A percentile compares a stretch with the other conserved stretches of the same genome.
Conservation (phyloP, 1,284 basidiomycete genomes). For the Malassezia globosa region DNA sequence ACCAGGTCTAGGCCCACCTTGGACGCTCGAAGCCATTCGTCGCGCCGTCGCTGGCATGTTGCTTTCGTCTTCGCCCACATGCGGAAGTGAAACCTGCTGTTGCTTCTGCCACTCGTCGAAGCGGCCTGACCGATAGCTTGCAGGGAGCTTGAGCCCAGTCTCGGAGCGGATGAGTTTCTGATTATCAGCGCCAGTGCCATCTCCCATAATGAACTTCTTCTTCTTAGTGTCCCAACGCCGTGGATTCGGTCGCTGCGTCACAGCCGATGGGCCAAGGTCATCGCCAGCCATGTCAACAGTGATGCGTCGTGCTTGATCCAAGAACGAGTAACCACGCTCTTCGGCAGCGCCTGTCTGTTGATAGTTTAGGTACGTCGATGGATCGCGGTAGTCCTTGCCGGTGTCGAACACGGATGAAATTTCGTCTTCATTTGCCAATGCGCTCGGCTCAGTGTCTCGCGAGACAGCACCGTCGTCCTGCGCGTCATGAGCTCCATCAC, state of each 20-base stretch:
- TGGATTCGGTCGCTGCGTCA: conserved; percentile 49
- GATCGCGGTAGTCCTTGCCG: conserved; percentile 57
- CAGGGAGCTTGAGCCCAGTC: conserved; percentile 81
- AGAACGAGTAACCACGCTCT: conserved; percentile 72
- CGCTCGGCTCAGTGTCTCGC: not conserved
- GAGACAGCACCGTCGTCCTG: not conserved
- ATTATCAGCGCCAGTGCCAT: conserved; percentile 76
- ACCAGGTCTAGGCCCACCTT: conserved; percentile 30
- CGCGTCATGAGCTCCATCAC: conserved; percentile 24
- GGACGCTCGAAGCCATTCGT: conserved; percentile 11
- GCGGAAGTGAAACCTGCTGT: conserved; percentile 61
- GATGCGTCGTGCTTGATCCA: conserved; percentile 66
- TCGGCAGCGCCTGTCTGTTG: conserved; percentile 71
- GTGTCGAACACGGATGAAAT: conserved; percentile 28
- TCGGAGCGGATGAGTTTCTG: conserved; percentile 88
- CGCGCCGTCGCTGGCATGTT: conserved; percentile 13
- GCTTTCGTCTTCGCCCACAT: conserved; percentile 65
- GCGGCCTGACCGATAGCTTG: conserved; percentile 78
- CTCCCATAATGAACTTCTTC: conserved; percentile 82
- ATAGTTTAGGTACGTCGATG: conserved; percentile 81
- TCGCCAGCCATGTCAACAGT: conserved; percentile 68
- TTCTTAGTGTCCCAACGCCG: conserved; percentile 89
- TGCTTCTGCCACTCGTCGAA: conserved; percentile 91
- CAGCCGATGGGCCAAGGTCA: conserved; percentile 53
- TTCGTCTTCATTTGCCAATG: conserved; percentile 16